Evolutionary conservation across 495 filamentous ascomycete genomes (phyloP), one percentile per base, ranked within the genome.

Genomic region (Peziza echinospora): DNA sequence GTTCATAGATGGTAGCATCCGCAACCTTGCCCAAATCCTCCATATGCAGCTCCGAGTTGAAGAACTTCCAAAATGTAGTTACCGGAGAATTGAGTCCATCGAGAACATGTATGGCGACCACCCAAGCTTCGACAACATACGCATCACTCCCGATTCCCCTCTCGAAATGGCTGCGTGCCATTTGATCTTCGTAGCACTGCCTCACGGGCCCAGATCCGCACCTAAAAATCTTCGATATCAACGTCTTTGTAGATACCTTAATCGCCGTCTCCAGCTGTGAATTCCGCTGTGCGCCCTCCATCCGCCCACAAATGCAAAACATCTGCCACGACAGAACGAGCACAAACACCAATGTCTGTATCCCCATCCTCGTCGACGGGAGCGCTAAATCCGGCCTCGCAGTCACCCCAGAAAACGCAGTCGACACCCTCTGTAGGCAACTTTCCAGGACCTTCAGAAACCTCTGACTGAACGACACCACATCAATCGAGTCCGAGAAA

Each of bases 91-190:
- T 65, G 24, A 69, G 30, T 37, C 30, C 13, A 37, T 37, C 30
- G 3, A 37, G 30, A 17, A 17, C 19, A 2, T 80, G 71, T 41
- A 76, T 71, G 5, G 73, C 53, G 44, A 84, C 61, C 25, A 87
- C 71, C 61, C 82, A 78, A 28, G 72, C 69, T 49, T 84, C 74
- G 22, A 76, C 65, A 2, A 66, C 49, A 41, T 66, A 63, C 22
- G 74, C 65, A 9, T 75, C 66, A 11, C 71, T 64, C 21, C 67
- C 67, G 45, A 93, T 78, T 0, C 81, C 84, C 28, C 61, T 67
- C 45, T 87, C 82, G 17, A 74, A 65, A 30, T 63, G 61, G 3
- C 68, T 55, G 24, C 62, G 53, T 5, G 58, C 62, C 49, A 76
- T 71, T 40, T 77, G 70, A 19, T 76, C 68, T 19, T 76, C 67